Percentiles rank a stretch among this genome's conserved stretches.
Evolutionary conservation across 306 rosid genomes (phyloP).

Genomic region (Vicia sativa): DNA sequence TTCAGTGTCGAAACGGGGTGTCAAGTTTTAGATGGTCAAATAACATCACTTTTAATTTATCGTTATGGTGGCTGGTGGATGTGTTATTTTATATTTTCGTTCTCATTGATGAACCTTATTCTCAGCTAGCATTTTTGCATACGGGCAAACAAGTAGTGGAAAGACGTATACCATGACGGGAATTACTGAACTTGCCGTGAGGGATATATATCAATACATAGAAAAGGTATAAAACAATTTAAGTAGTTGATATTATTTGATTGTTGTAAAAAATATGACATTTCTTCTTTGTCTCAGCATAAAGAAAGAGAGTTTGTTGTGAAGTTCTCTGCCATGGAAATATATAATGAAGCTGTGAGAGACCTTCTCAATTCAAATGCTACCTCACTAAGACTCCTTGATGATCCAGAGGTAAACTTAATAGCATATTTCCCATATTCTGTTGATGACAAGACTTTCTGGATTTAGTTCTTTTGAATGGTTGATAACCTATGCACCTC

Average conservation of each 20-base stretch:
- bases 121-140: constrained; percentile 85
- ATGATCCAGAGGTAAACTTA: constrained; percentile 84
- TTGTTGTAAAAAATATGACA: constrained; percentile 35
- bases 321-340: constrained; percentile 93
- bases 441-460: neutral
- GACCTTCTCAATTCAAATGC: constrained; percentile 67
- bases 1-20: too few species aligned
- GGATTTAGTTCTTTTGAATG: constrained; percentile 31
- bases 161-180: constrained; percentile 95
- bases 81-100: neutral
- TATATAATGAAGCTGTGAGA: constrained; percentile 84
- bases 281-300: constrained; percentile 56
- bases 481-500: constrained; percentile 26
- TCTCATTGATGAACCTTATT: constrained; percentile 25
- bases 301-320: constrained; percentile 66
- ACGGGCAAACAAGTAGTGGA: constrained; percentile 98
- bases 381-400: constrained; percentile 74
- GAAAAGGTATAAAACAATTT: constrained; percentile 52
- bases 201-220: constrained; percentile 69
- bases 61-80: constrained; percentile 10
- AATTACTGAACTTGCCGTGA: constrained; percentile 67
- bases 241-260: neutral
- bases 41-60: neutral
- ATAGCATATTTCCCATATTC: neutral
- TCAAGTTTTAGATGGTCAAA: too few species aligned